Evolutionary conservation across 208 protist genomes (phyloP), one percentile per base, ranked within the genome.

Genomic region (Trypanosoma boissoni): DNA sequence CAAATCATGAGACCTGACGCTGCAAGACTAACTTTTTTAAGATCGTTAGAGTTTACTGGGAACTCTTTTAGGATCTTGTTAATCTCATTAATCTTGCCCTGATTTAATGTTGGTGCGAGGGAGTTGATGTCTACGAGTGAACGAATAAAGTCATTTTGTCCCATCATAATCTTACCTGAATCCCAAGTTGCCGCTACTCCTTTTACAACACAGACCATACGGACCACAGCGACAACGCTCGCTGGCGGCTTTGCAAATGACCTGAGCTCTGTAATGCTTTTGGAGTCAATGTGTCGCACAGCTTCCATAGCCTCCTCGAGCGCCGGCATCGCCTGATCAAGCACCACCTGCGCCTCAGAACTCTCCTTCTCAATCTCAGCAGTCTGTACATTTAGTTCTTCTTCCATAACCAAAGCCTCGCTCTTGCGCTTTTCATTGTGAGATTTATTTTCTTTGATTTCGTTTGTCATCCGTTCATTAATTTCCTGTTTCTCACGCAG

Each of bases 261-360:
- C 23, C 95, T 84, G 26, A 99, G 86, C 78, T 99, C 97, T 21
- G 87, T 97, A 62, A 99, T 98, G 62, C 97, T 97, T 58, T 96
- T 92, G 29, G 88, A 85, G 52, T 96, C 80, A 31, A 99, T 87
- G 69, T 97, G 91, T 24, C 95, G 72, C 10, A 99, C 92, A 2
- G 98, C 97, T 59, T 98, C 82, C 58, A 94, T 95, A n/a, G 98
- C 98, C 49, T 90, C 88, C 44, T 94, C 86, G 34, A 97, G 95
- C 36, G 94, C 97, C 24, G 98, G 98, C 85, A 98, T 90, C 18
- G 98, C 98, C 64, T 94, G 86, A 34, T 93, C 97, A 12, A 99
- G 91, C 63, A 97, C 94, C 36, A 84, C 80, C 72, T 98, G 91
- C 36, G 93, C 95, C 72, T 99, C 95, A 7, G 79, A 79, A 46